phyloP scores from a whole-genome alignment of 2,329 filamentous ascomycete species.

The Diaporthe caulivora region DNA sequence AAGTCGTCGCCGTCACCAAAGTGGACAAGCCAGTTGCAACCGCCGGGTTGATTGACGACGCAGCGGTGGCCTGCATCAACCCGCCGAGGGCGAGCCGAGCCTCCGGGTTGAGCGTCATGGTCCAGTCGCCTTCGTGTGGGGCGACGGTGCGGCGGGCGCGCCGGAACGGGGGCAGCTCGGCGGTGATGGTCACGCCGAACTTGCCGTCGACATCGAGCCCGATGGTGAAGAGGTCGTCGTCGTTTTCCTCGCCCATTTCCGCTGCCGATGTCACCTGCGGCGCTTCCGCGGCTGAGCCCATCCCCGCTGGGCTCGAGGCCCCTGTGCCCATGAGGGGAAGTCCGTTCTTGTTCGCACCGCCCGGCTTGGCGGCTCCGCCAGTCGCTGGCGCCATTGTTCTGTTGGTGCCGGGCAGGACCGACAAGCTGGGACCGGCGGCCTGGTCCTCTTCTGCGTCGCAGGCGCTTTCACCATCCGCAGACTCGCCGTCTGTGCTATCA shows the following conservation, averaged over 20 bases:
- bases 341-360: not conserved
- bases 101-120: conserved; percentile 26
- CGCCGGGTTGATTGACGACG: not conserved
- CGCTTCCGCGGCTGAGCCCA: not conserved
- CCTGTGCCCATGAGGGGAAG: conserved; percentile 8
- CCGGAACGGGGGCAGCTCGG: conserved; percentile 22
- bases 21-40: conserved; percentile 1
- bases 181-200: conserved; percentile 36
- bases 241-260: not conserved
- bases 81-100: conserved; percentile 9
- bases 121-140: conserved; percentile 13
- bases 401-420: conserved; percentile 1
- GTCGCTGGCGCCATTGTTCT: conserved; percentile 1
- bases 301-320: conserved; percentile 17
- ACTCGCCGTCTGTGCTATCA: not conserved
- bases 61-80: conserved; percentile 14
- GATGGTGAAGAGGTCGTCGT: conserved; percentile 15
- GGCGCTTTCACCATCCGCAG: not conserved
- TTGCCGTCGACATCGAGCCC: conserved; percentile 36
- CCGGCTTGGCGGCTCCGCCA: not conserved
- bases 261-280: not conserved
- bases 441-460: conserved; percentile 4
- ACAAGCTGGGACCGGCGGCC: not conserved
- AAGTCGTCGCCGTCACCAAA: not conserved
- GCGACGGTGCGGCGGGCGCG: conserved; percentile 29